phyloP scores from a whole-genome alignment of 257 asterid species.

The Cordia subcordata region DNA sequence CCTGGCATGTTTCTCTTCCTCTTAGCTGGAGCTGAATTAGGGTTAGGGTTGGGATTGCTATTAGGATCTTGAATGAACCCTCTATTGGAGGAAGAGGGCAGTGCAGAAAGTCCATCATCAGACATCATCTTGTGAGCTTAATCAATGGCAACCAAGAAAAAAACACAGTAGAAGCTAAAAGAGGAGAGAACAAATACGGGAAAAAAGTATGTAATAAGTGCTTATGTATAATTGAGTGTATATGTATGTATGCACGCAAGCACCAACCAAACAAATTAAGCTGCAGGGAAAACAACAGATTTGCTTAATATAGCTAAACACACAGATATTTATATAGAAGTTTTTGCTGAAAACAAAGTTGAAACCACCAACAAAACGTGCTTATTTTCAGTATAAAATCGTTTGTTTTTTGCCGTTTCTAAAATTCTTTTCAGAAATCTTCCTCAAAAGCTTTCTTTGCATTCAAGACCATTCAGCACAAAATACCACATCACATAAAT shows the following conservation, averaged over 20 bases:
- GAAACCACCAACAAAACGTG: constrained; percentile 8
- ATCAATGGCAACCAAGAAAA: not conserved
- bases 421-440: constrained; percentile 9
- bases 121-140: constrained; percentile 47
- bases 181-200: not conserved
- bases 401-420: not conserved
- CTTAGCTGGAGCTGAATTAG: constrained; percentile 47
- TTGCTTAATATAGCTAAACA: constrained; percentile 43
- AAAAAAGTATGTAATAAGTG: too few relatives aligned
- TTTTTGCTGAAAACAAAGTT: constrained; percentile 33
- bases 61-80: constrained; percentile 65
- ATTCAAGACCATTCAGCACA: constrained; percentile 27
- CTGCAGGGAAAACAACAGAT: constrained; percentile 28
- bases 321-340: too few relatives aligned
- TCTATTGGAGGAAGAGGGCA: constrained; percentile 38
- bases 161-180: not conserved
- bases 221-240: too few relatives aligned
- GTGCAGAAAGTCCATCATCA: constrained; percentile 49
- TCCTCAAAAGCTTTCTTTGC: constrained; percentile 27
- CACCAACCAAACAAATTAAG: not conserved
- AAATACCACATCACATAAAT: constrained; percentile 38
- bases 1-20: constrained; percentile 87
- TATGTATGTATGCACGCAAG: constrained; percentile 4
- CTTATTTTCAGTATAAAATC: constrained; percentile 4
- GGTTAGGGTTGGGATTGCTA: constrained; percentile 37